These are phyloP conservation scores for Hordeum marinum DNA, from an alignment of 176 grass and related monocot species.

Conservation along the genomic window DNA sequence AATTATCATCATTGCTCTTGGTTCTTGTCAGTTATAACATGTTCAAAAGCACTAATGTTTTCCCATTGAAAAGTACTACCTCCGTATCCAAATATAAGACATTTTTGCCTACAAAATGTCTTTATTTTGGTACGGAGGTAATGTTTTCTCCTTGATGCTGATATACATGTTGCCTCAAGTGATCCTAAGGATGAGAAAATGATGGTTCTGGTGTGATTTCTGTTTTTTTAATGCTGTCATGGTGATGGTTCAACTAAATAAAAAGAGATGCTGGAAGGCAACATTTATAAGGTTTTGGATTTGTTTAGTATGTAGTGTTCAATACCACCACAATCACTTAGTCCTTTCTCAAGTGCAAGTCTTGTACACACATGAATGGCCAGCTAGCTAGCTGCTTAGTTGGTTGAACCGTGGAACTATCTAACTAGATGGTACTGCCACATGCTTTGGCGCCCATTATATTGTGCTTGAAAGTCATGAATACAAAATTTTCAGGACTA, in stretches of 20 bases:
- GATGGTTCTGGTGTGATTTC: constrained; percentile 6
- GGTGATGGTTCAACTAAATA: not conserved
- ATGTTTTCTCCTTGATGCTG: not conserved
- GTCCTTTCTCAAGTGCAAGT: not conserved
- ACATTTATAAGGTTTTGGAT: constrained; percentile 1
- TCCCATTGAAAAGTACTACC: not conserved
- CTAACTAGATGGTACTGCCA: not conserved
- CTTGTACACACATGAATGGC: constrained; percentile 4
- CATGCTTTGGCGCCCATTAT: not conserved
- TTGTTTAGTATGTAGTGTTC: not conserved
- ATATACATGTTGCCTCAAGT: not conserved
- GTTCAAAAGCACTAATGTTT: not conserved
- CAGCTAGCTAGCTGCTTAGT: constrained; percentile 5
- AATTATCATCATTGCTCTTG: constrained; percentile 12
- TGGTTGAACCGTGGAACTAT: not conserved
- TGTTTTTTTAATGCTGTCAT: not conserved
- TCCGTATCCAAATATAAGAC: too few species aligned
- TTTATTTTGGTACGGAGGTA: not conserved
- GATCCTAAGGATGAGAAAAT: constrained; percentile 1
- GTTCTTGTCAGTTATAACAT: constrained; percentile 12
- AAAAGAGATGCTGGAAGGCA: constrained; percentile 8
- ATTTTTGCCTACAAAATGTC: too few species aligned
- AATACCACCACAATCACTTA: not conserved
- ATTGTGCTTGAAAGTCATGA: constrained; percentile 8
- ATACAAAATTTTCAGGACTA: not conserved